phyloP scores from a whole-genome alignment of 345 rosid species.

The Theobroma cacao region DNA sequence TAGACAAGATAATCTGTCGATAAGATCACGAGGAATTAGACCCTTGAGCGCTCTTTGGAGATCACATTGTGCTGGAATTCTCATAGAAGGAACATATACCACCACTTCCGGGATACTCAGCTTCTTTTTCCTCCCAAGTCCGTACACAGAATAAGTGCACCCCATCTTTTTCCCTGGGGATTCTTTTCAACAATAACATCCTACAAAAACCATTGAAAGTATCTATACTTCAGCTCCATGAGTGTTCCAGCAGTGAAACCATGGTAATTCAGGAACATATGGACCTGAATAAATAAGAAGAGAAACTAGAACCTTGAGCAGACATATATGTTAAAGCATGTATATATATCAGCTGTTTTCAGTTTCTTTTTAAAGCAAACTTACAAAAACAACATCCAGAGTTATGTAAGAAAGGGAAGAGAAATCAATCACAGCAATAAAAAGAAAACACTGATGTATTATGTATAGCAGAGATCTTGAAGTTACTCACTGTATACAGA shows the following conservation, averaged over 20 bases:
- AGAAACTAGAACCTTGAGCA: not conserved
- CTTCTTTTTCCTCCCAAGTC: slow-evolving; percentile 56
- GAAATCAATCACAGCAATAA: not conserved
- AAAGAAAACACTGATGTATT: not conserved
- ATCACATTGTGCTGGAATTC: slow-evolving; percentile 66
- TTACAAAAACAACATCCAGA: not conserved
- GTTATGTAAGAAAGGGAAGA: not conserved
- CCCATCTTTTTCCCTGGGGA: slow-evolving; percentile 54
- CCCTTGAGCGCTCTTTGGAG: slow-evolving; percentile 65
- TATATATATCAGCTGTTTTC: not conserved
- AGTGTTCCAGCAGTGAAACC: not conserved
- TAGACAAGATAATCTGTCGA: slow-evolving; percentile 46
- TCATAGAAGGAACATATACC: slow-evolving; percentile 56
- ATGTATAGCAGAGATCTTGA: slow-evolving; percentile 4
- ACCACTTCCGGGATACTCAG: slow-evolving; percentile 51
- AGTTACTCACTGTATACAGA: slow-evolving; percentile 23
- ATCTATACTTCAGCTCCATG: slow-evolving; percentile 8
- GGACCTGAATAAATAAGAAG: slow-evolving; percentile 13
- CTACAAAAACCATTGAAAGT: slow-evolving; percentile 25
- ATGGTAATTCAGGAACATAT: slow-evolving; percentile 1
- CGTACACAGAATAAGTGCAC: slow-evolving; percentile 62
- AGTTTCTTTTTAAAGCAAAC: not conserved
- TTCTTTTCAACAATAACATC: slow-evolving; percentile 34
- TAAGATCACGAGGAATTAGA: slow-evolving; percentile 42
- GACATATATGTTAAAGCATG: not conserved